Evolutionary conservation across 2,329 filamentous ascomycete genomes (phyloP).

Genomic region (Colletotrichum sp.): DNA sequence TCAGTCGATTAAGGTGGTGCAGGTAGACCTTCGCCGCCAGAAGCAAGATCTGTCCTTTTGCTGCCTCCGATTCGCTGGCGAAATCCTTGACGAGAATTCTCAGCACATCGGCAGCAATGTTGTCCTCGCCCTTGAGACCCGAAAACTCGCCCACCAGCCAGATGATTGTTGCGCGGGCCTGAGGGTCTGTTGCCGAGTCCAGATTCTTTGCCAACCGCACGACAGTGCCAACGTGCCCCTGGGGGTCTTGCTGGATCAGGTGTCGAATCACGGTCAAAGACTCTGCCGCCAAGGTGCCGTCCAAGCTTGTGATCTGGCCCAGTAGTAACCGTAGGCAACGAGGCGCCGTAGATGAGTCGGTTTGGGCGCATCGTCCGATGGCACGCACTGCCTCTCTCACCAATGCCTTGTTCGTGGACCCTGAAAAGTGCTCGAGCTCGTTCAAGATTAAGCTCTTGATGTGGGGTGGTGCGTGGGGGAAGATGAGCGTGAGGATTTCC

Average conservation of each 20-base stretch:
- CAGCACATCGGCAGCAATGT: constrained; percentile 91
- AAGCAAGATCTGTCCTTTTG: constrained; percentile 90
- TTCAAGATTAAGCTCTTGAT: constrained; percentile 87
- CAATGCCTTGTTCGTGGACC: constrained; percentile 70
- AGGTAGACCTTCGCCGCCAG: constrained; percentile 97
- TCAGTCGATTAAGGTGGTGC: constrained; percentile 77
- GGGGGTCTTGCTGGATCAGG: constrained; percentile 89
- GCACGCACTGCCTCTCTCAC: constrained; percentile 90
- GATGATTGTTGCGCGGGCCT: constrained; percentile 91
- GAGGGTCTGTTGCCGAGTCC: constrained; percentile 84
- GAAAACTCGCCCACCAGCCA: constrained; percentile 98
- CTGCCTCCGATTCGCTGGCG: constrained; percentile 79
- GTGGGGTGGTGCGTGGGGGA: constrained; percentile 78
- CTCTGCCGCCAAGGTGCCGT: constrained; percentile 88
- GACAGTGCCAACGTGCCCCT: constrained; percentile 82
- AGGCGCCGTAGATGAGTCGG: constrained; percentile 71
- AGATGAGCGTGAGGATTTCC: constrained; percentile 88
- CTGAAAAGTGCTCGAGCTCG: constrained; percentile 92
- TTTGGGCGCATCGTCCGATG: constrained; percentile 91
- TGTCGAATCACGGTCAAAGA: constrained; percentile 94
- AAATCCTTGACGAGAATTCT: constrained; percentile 89
- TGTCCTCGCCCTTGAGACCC: constrained; percentile 78
- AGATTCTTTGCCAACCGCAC: constrained; percentile 89
- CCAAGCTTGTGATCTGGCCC: constrained; percentile 85
- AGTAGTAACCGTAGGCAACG: constrained; percentile 85